These are phyloP conservation scores for Aureobasidium sp. DNA, from an alignment of 2,329 filamentous ascomycete species.

Conservation along the genomic window DNA sequence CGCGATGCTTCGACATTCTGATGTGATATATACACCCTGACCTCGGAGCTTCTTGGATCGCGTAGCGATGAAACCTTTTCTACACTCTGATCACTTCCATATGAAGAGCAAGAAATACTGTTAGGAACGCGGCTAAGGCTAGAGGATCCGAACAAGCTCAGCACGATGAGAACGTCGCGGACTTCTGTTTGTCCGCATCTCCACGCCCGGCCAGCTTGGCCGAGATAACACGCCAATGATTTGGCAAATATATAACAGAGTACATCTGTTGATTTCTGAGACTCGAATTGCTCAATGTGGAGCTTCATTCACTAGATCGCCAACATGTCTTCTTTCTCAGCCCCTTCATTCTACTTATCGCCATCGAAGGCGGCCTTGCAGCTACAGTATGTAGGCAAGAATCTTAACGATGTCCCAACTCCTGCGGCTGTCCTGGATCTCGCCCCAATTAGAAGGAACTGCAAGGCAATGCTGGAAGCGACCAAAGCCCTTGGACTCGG, in stretches of 20 bases:
- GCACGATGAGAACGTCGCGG: neutral
- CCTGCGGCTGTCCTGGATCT: constrained; percentile 64
- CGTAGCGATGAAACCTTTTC: neutral
- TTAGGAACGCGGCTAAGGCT: neutral
- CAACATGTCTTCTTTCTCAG: constrained; percentile 1
- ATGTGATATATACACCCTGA: neutral
- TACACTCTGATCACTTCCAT: neutral
- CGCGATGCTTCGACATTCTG: neutral
- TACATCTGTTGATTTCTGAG: neutral
- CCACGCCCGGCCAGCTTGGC: neutral
- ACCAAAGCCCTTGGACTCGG: constrained; percentile 52
- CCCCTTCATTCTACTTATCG: constrained; percentile 25
- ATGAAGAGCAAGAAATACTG: neutral
- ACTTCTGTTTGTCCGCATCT: neutral
- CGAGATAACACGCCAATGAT: neutral
- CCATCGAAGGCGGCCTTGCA: constrained; percentile 29
- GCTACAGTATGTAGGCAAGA: constrained; percentile 51
- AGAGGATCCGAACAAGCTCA: neutral
- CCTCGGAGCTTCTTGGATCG: neutral
- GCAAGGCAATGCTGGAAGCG: constrained; percentile 62
- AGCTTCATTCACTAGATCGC: neutral
- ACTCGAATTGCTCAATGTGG: neutral
- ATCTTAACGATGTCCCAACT: constrained; percentile 53
- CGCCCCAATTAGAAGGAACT: constrained; percentile 60
- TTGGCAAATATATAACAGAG: neutral